Evolutionary conservation across 73 alveolate genomes (phyloP).

Genomic region (Effrenium voratum): DNA sequence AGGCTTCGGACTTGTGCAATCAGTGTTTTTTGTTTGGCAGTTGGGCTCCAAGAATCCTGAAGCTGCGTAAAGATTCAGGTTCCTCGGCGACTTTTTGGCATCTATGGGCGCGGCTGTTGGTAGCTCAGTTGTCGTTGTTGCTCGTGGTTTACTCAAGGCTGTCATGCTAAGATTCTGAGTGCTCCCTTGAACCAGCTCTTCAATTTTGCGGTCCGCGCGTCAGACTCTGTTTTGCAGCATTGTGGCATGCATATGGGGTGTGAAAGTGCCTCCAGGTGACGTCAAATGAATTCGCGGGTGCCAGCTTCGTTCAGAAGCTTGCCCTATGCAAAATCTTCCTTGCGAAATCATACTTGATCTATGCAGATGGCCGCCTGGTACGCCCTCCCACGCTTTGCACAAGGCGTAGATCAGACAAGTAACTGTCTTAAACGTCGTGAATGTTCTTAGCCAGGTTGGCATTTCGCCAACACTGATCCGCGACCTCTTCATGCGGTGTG

Average conservation of each 20-base stretch:
- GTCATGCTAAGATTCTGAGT: constrained; percentile 35
- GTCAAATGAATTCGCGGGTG: constrained; percentile 58
- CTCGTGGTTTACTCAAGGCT: background rate
- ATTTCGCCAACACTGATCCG: constrained; percentile 44
- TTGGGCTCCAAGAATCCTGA: background rate
- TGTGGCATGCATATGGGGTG: background rate
- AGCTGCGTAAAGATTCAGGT: no score
- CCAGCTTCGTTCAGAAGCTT: constrained; percentile 26
- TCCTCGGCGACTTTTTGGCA: constrained; percentile 55
- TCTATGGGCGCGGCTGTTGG: constrained; percentile 67
- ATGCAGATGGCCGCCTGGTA: background rate
- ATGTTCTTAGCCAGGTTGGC: background rate
- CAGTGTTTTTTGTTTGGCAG: background rate
- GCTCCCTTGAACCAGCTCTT: constrained; percentile 76
- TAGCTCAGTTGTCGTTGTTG: constrained; percentile 1
- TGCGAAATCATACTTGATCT: background rate
- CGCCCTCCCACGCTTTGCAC: background rate
- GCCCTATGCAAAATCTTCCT: background rate
- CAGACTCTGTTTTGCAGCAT: background rate
- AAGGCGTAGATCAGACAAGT: background rate
- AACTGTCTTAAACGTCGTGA: background rate
- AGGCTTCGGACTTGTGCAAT: no score
- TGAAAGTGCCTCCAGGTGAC: background rate
- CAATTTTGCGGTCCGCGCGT: constrained; percentile 29
- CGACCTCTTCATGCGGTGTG: constrained; percentile 67